Evolutionary conservation across 1,284 basidiomycete genomes (phyloP), one percentile per base, ranked within the genome.

Genomic region (Marasmius tenuissimus): DNA sequence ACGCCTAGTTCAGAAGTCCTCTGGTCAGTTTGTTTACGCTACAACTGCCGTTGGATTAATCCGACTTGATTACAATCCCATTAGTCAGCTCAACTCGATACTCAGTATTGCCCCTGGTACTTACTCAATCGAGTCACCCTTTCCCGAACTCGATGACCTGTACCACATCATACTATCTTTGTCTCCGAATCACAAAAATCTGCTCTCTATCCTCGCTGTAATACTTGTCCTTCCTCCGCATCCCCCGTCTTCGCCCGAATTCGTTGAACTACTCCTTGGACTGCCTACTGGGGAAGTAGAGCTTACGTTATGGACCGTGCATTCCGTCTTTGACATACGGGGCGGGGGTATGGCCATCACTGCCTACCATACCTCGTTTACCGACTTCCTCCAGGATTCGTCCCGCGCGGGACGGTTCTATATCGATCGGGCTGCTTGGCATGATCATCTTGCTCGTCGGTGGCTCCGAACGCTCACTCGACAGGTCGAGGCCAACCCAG

Each of bases 1-100:
- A 27, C 45, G 52, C 9, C 65, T 71, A 12, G 69, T 69, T 3
- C 60, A 66, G 34, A 63, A 68, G 11, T 62, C 70, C 7, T 62
- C 63, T 5, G 68, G 70, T 1, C 68, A 71, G 47, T 71, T 66
- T 34, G 67, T 68, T 10, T 72, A 72, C 58, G 69, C 70, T 1
- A 60, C 67, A 2, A 69, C 69, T 3, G 67, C 71, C 3, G 65
- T 72, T n/a, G n/a, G n/a, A n/a, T n/a, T n/a, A n/a, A n/a, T n/a
- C n/a, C n/a, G n/a, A n/a, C n/a, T n/a, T n/a, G n/a, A n/a, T n/a
- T n/a, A n/a, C 53, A 35, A 65, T 27, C 71, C 70, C 0, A 62
- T 64, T 4, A 66, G 69, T 20, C 64, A 68, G 11, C 65, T 72
- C 20, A 65, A 71, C 4, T 63, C 62, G 1, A 61, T 70, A 7